These are phyloP conservation scores for Lepidium africanum DNA, from an alignment of 345 rosid species.

Conservation along the genomic window DNA sequence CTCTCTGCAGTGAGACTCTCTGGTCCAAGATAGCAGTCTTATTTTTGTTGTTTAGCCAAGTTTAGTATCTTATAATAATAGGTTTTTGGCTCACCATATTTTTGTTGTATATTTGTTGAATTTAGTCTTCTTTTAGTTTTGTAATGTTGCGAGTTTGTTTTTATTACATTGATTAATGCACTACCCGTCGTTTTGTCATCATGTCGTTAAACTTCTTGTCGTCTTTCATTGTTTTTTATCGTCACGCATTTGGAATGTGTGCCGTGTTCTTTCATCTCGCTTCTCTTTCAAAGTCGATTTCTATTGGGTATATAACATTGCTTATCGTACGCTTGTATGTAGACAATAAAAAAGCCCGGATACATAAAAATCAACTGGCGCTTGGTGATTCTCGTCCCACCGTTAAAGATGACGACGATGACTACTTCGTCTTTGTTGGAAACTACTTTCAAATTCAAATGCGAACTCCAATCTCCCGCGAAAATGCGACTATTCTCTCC, in stretches of 20 bases:
- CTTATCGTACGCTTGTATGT: background rate
- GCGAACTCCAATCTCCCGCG: conserved; percentile 37
- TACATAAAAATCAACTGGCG: background rate
- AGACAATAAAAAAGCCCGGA: background rate
- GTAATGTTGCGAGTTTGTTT: background rate
- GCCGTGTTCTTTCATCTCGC: background rate
- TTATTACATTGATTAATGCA: background rate
- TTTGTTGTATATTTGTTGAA: conserved; percentile 15
- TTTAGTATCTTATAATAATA: conserved; percentile 6
- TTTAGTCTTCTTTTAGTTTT: background rate
- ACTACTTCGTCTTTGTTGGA: conserved; percentile 9
- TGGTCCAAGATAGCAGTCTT: conserved; percentile 69
- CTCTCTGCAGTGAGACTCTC: conserved; percentile 80
- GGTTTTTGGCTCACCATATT: conserved; percentile 17
- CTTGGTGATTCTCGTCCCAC: conserved; percentile 18
- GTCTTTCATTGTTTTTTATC: background rate
- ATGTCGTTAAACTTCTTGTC: background rate
- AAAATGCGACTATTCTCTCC: conserved; percentile 23
- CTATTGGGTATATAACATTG: background rate
- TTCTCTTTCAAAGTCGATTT: background rate
- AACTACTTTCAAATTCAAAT: conserved; percentile 18
- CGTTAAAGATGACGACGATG: conserved; percentile 30
- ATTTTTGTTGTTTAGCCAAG: background rate
- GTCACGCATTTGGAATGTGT: background rate
- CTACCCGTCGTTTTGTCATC: background rate